Percentiles rank a stretch among this genome's conserved stretches.
These are phyloP conservation scores for Macrophomina phaseolina DNA, from an alignment of 2,329 filamentous ascomycete species.

Conservation along the genomic window DNA sequence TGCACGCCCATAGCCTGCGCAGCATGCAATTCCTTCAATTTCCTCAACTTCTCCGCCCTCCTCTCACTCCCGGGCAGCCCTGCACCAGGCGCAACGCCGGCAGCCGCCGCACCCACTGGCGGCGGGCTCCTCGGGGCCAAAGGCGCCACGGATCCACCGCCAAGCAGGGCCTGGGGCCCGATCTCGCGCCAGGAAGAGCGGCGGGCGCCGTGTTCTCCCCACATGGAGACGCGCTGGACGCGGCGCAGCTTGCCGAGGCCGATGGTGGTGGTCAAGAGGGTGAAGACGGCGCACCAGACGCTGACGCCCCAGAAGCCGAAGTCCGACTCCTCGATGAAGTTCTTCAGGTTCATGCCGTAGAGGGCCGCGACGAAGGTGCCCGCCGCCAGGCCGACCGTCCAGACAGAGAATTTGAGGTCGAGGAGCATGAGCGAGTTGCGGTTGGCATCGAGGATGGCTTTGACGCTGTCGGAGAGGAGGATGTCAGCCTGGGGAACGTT, in stretches of 20 bases:
- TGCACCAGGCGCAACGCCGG: not conserved
- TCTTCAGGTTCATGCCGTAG: constrained; percentile 99
- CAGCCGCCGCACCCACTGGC: not conserved
- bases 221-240: constrained; percentile 90
- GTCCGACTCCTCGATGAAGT: constrained; percentile 94
- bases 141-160: not conserved
- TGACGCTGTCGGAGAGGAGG: constrained; percentile 66
- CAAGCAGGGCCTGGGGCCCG: constrained; percentile 5
- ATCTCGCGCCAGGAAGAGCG: constrained; percentile 24
- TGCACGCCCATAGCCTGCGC: constrained; percentile 19
- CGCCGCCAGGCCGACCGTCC: constrained; percentile 90
- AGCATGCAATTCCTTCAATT: constrained; percentile 13
- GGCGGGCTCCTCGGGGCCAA: not conserved
- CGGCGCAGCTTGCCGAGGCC: constrained; percentile 82
- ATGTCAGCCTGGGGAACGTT: not conserved
- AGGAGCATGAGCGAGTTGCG: constrained; percentile 97
- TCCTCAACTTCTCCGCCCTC: constrained; percentile 21
- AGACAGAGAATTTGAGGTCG: constrained; percentile 94
- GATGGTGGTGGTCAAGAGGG: constrained; percentile 79
- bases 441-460: constrained; percentile 96
- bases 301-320: constrained; percentile 83
- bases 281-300: constrained; percentile 71
- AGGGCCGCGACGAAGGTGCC: constrained; percentile 96
- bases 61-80: constrained; percentile 4
- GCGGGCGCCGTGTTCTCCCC: constrained; percentile 55